These are phyloP conservation scores for Aureobasidium sp. DNA, from an alignment of 2,329 filamentous ascomycete genomes.

Conservation along the genomic window DNA sequence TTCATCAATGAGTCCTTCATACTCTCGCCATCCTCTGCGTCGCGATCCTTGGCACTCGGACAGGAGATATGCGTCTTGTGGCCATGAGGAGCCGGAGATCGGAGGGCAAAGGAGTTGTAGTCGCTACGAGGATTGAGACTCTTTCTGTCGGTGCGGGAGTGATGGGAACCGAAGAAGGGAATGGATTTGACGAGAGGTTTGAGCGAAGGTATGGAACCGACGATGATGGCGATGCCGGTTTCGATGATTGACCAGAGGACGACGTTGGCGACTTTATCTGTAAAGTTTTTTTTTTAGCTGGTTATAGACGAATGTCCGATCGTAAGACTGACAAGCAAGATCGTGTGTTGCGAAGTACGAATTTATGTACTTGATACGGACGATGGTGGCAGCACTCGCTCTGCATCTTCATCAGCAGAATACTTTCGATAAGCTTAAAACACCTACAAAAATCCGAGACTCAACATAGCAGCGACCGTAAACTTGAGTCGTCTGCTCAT, in stretches of 20 bases:
- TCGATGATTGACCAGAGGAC: conserved; percentile 13
- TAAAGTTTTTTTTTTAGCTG: background rate
- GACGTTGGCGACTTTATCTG: conserved; percentile 5
- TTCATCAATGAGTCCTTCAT: background rate
- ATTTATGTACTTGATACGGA: conserved; percentile 1
- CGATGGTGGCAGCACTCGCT: conserved; percentile 13
- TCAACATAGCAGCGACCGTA: conserved; percentile 5
- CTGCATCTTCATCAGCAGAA: background rate
- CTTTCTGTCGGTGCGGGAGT: background rate
- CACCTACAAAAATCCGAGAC: conserved; percentile 12
- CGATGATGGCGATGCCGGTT: conserved; percentile 10
- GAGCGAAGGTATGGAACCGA: conserved; percentile 4
- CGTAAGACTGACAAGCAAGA: background rate
- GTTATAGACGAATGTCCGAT: background rate
- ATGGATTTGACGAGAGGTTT: conserved; percentile 9
- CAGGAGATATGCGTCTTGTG: background rate
- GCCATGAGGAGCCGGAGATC: background rate
- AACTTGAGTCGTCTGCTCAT: conserved; percentile 11
- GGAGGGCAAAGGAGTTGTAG: background rate
- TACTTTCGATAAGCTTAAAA: too few relatives aligned
- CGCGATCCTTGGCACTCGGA: background rate
- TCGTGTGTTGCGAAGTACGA: background rate
- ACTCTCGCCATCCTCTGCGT: background rate
- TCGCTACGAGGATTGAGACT: background rate
- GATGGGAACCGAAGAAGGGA: background rate